Evolutionary conservation across 768 basidiomycete genomes (phyloP).

Genomic region (Russula abietina): DNA sequence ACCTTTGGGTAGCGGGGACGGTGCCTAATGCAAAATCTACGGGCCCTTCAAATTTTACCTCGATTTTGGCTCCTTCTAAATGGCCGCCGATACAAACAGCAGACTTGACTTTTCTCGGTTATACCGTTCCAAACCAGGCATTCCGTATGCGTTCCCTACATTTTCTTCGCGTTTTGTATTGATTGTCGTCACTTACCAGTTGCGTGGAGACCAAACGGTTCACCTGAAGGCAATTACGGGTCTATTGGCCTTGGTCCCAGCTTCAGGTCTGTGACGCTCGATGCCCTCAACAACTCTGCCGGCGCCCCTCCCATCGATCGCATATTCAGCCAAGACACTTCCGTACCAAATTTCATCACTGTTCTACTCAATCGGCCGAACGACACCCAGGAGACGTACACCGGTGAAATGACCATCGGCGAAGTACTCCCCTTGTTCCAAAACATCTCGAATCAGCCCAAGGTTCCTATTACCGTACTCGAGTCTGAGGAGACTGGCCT

Average conservation of each 20-base stretch:
- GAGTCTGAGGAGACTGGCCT: constrained; percentile 43
- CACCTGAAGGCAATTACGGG: constrained; percentile 35
- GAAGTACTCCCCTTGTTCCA: no score
- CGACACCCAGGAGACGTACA: no score
- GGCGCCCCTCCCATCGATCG: constrained; percentile 56
- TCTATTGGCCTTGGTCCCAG: constrained; percentile 57
- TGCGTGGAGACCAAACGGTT: constrained; percentile 31
- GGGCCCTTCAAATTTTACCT: constrained; percentile 35
- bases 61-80: background rate
- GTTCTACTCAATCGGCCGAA: no score
- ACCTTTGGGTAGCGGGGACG: constrained; percentile 44
- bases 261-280: constrained; percentile 42
- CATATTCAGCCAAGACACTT: constrained; percentile 53
- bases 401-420: no score
- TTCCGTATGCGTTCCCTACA: no score
- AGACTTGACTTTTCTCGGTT: no score
- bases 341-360: no score
- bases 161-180: no score
- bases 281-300: constrained; percentile 27
- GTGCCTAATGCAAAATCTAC: constrained; percentile 39
- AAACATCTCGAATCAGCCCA: constrained; percentile 44
- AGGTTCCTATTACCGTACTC: constrained; percentile 41
- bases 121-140: no score
- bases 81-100: no score
- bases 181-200: constrained; percentile 38